phyloP scores from a whole-genome alignment of 345 rosid genomes.

The Eucalyptus rudis region DNA sequence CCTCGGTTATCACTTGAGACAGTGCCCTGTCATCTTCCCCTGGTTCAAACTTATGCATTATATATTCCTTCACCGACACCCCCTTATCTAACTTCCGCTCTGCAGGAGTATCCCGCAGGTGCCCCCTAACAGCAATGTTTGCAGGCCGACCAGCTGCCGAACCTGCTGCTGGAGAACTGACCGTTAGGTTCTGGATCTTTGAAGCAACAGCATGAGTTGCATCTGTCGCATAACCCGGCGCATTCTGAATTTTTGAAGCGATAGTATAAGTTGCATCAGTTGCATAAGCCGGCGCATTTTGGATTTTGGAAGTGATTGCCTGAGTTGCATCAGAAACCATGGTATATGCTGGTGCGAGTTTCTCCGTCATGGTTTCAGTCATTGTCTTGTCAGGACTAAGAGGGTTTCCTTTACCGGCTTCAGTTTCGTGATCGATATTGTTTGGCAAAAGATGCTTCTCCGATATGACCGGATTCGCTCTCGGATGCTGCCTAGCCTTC shows the following conservation, averaged over 20 bases:
- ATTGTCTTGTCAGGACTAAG: constrained; percentile 18
- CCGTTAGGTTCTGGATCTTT: constrained; percentile 32
- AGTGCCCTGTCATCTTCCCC: constrained; percentile 72
- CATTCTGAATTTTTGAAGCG: background rate
- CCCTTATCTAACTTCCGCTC: constrained; percentile 51
- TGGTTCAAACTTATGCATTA: constrained; percentile 52
- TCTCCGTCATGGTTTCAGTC: constrained; percentile 24
- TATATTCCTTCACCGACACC: constrained; percentile 66
- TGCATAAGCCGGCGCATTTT: background rate
- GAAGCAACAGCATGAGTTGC: constrained; percentile 30
- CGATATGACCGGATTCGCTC: constrained; percentile 8
- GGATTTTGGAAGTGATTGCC: constrained; percentile 15
- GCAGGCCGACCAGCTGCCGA: background rate
- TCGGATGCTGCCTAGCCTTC: constrained; percentile 15
- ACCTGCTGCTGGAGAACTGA: constrained; percentile 2
- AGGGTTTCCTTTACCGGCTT: background rate
- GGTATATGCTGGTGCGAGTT: constrained; percentile 36
- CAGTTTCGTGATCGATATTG: background rate
- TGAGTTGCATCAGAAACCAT: constrained; percentile 28
- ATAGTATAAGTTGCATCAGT: background rate
- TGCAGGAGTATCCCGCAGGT: background rate
- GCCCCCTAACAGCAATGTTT: background rate
- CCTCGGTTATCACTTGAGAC: constrained; percentile 45
- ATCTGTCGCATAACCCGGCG: constrained; percentile 38
- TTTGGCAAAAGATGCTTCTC: constrained; percentile 14